Base-by-base conservation (phyloP, 768 basidiomycete genomes). In the Trametes cubensis region DNA sequence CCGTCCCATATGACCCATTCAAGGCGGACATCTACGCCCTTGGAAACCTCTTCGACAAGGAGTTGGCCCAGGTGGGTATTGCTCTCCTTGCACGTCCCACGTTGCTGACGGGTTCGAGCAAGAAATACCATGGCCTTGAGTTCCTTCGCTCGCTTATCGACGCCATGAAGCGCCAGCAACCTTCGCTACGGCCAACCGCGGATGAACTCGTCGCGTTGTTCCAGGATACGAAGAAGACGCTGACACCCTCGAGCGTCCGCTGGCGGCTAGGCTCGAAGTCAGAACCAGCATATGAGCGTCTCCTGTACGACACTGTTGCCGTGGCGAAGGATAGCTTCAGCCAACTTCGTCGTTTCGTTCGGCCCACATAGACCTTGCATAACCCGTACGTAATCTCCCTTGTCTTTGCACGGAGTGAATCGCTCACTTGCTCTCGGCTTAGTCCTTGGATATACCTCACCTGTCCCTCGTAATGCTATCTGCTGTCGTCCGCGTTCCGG, bases 1-100 rank as follows among this genome's bases (percentile, higher is more conserved):
- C 54, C 0, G 26, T 59, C 1, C 72, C 68, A 0, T 72, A 72
- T 47, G 62, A 74, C 40, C 59, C 68, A 0, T 71, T 64, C 61
- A 68, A 70, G 49, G 61, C 66, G 40, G 73, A 72, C 26, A 69
- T 72, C 2, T 74, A 64, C 50, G 62, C 65, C 11, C 58, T 72
- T 8, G 72, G 73, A 2, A 66, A 71, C 54, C 20, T 72, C 1
- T 72, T 61, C 47, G 50, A 60, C 28, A 65, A 65, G 38, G 61
- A 68, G 13, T 64, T 70, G 18, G 45, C 60, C 0, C 45, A 62
- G 47, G 70, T 68, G 14, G 34, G 62, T 57, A 28, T 50, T 4
- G 7, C 23, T 21, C 25, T 18, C 17, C 23, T 41, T n/a, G 3
- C 39, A 21, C 34, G 34, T 34, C 34, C 11, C 30, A 11, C 25